Conservation (phyloP, 1,139 yeast species). For the Debaryomyces psychrophilus region DNA sequence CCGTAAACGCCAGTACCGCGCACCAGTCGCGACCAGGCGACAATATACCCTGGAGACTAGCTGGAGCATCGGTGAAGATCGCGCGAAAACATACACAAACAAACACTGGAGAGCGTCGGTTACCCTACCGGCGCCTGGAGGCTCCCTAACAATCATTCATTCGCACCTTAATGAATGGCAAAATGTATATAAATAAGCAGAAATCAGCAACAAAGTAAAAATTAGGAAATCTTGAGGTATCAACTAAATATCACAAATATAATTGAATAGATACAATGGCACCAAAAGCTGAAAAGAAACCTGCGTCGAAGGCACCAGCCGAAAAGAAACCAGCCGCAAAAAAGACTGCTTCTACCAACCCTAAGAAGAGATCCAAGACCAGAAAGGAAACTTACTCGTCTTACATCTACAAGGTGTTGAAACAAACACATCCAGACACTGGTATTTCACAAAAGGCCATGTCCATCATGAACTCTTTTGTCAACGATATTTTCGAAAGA, state of each 20-base stretch:
- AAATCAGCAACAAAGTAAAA: slow-evolving; percentile 9
- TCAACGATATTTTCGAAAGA: slow-evolving; percentile 94
- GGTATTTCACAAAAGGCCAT: slow-evolving; percentile 99
- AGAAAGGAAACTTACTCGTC: slow-evolving; percentile 99
- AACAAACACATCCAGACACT: slow-evolving; percentile 99
- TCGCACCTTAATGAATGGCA: slow-evolving; percentile 13
- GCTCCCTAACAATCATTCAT: slow-evolving; percentile 3
- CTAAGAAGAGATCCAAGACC: slow-evolving; percentile 94
- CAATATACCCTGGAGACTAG: slow-evolving; percentile 4
- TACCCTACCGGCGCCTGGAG: slow-evolving; percentile 8
- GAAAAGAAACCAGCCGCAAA: slow-evolving; percentile 96
- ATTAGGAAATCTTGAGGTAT: slow-evolving; percentile 2
- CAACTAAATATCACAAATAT: slow-evolving; percentile 1
- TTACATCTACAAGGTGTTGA: slow-evolving; percentile 96
- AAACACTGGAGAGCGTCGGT: slow-evolving; percentile 2
- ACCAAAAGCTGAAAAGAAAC: slow-evolving; percentile 97
- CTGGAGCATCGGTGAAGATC: neutral
- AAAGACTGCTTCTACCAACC: slow-evolving; percentile 84
- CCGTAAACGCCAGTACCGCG: slow-evolving; percentile 1
- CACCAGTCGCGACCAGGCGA: slow-evolving; percentile 5
- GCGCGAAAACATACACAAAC: slow-evolving; percentile 6
- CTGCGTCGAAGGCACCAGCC: slow-evolving; percentile 98
- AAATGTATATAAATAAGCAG: slow-evolving; percentile 18
- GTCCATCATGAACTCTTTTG: slow-evolving; percentile 99
- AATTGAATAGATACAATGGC: slow-evolving; percentile 62